Percentiles rank a stretch among this genome's conserved stretches.
Evolutionary conservation across 2,329 filamentous ascomycete genomes (phyloP).

Genomic region (Arthrobotrys entomopaga): DNA sequence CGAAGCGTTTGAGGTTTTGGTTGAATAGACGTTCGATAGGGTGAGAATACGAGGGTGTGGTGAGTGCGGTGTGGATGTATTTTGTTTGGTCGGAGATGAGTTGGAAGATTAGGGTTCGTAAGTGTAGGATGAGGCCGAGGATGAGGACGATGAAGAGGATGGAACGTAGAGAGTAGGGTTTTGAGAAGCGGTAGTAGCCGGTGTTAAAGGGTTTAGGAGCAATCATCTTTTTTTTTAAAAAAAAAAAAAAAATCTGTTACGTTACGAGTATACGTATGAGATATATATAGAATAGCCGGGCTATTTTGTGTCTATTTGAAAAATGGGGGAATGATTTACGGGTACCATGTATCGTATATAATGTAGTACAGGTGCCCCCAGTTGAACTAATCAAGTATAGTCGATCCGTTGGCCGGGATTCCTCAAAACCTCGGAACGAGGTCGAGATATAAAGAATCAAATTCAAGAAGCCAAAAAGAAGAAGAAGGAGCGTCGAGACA

Average conservation of each 20-base stretch:
- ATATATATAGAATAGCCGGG: too few species aligned
- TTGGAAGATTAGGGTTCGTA: conserved; percentile 26
- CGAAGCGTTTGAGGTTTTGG: conserved; percentile 20
- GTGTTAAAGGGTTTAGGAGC: conserved; percentile 20
- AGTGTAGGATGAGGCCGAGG: conserved; percentile 29
- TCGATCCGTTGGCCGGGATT: too few species aligned
- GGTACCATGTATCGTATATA: too few species aligned
- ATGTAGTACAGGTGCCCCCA: too few species aligned
- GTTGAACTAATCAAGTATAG: too few species aligned
- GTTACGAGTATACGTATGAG: neutral
- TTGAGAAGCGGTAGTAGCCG: conserved; percentile 38
- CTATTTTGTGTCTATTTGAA: too few species aligned
- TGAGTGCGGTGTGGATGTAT: conserved; percentile 21
- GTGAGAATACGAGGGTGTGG: conserved; percentile 14
- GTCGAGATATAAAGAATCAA: too few species aligned
- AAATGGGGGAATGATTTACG: conserved; percentile 7
- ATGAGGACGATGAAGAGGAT: conserved; percentile 33
- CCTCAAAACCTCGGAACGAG: too few species aligned
- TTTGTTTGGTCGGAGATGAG: conserved; percentile 23
- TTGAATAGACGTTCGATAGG: conserved; percentile 41
- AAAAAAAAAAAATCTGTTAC: neutral
- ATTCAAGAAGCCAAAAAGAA: too few species aligned
- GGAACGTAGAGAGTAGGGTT: conserved; percentile 36
- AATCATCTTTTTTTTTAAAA: conserved; percentile 23
- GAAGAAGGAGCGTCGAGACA: too few species aligned